Conservation (phyloP, 306 rosid genomes). For the Mucuna pruriens region DNA sequence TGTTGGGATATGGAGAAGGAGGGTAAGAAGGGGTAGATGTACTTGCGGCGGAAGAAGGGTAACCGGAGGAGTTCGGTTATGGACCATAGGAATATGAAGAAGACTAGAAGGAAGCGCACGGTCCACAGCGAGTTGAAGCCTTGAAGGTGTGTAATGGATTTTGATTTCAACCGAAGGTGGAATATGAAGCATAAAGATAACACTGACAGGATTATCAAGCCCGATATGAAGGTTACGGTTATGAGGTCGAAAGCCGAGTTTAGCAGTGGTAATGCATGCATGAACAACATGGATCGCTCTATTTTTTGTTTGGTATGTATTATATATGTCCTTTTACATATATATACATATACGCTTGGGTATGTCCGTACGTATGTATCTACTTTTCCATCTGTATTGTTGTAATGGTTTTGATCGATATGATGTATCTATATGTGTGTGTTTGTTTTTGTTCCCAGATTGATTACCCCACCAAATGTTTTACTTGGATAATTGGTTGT, state of each 20-base stretch:
- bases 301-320: not conserved
- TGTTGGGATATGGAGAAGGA: slow-evolving; percentile 16
- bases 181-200: slow-evolving; percentile 69
- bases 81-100: slow-evolving; percentile 68
- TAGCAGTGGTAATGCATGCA: slow-evolving; percentile 43
- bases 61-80: slow-evolving; percentile 64
- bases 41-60: slow-evolving; percentile 50
- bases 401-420: not conserved
- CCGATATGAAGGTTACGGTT: slow-evolving; percentile 51
- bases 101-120: slow-evolving; percentile 71
- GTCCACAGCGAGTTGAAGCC: slow-evolving; percentile 84
- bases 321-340: not conserved
- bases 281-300: slow-evolving; percentile 57
- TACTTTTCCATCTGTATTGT: not conserved
- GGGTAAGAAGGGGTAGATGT: slow-evolving; percentile 37
- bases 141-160: slow-evolving; percentile 56
- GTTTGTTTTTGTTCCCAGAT: not conserved
- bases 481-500: not conserved
- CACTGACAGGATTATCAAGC: slow-evolving; percentile 59
- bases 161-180: slow-evolving; percentile 76
- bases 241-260: slow-evolving; percentile 58
- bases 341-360: not conserved
- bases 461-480: not conserved
- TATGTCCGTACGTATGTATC: not conserved
- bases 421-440: not conserved